Evolutionary conservation across 768 basidiomycete genomes (phyloP), one percentile per base, ranked within the genome.

Genomic region (Lenzites betulinus): DNA sequence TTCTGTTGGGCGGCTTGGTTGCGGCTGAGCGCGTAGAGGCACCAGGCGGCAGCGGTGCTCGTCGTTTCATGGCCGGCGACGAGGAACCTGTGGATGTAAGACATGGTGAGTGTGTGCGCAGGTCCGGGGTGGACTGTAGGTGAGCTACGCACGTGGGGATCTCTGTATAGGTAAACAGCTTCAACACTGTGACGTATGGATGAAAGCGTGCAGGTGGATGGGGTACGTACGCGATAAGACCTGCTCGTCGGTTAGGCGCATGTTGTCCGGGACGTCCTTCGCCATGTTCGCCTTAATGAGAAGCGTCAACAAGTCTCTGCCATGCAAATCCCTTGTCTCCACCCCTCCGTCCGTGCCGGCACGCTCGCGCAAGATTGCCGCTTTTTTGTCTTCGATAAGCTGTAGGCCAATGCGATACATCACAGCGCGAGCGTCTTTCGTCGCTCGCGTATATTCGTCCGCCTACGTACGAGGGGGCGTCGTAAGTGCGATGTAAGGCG

Each of bases 271-370:
- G 9, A 86, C 64, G 66, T 90, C 84, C 1, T 78, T 80, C 0
- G 83, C 79, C 73, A 86, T 81, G 66, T 89, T 90, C 2, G 88
- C 87, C 56, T 79, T 77, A 42, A 89, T 75, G 2, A 90, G 74
- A 30, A 88, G 67, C 0, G 83, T 83, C 2, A 89, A 74, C 4
- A 90, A 68, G 73, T 89, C 87, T 18, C 82, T 78, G 22, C 76
- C 76, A 1, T 61, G 65, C 11, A 75, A 51, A n/a, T 69, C 64
- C 56, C 75, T 71, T 73, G 75, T 67, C 35, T 43, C 53, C 39
- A 43, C n/a, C 3, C 9, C 18, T 62, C 83, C 87, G 59, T 25
- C 20, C 11, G 13, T 30, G 12, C 9, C 48, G 8, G 33, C 33
- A 22, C 7, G 26, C 20, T 55, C 54, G 15, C n/a, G n/a, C 16